Conservation (phyloP, 2,329 filamentous ascomycete species). For the Chaetomium olivaceum region DNA sequence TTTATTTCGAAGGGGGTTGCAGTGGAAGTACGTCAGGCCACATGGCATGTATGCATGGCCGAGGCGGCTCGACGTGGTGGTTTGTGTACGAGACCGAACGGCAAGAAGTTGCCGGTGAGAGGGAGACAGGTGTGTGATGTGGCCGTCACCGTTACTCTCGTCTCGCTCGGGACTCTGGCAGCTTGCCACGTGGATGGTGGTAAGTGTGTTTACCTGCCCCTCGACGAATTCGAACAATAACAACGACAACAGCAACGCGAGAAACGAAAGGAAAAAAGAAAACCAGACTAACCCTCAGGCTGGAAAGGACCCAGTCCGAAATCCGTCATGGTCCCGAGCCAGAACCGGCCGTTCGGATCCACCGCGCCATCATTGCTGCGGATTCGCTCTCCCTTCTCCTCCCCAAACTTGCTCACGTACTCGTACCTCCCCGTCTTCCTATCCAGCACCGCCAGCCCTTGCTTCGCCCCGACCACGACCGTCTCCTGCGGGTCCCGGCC, state of each 20-base stretch:
- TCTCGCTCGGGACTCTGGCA: background rate
- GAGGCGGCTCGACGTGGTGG: background rate
- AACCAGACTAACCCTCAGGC: conserved; percentile 52
- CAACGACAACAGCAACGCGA: background rate
- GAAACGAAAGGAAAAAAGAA: background rate
- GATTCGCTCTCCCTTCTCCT: conserved; percentile 53
- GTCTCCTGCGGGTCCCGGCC: conserved; percentile 61
- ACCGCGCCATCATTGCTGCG: conserved; percentile 80
- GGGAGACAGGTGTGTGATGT: background rate
- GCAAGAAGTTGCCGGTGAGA: background rate
- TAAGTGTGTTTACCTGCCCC: conserved; percentile 8
- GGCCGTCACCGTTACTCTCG: background rate
- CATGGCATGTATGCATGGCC: conserved; percentile 8
- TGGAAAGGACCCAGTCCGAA: conserved; percentile 58
- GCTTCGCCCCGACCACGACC: conserved; percentile 77
- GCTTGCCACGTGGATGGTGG: conserved; percentile 8
- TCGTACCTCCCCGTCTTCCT: conserved; percentile 57
- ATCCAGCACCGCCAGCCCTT: conserved; percentile 77
- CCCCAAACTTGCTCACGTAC: conserved; percentile 53
- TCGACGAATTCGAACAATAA: background rate
- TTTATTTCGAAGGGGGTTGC: background rate
- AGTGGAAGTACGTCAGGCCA: conserved; percentile 11
- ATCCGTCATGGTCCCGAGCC: conserved; percentile 86
- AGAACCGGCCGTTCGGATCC: conserved; percentile 79
- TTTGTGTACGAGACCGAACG: background rate